A percentile compares a stretch with the other conserved stretches of the same genome.
These are phyloP conservation scores for Daphne laureola DNA, from an alignment of 441 rosid genomes.

Conservation along the genomic window DNA sequence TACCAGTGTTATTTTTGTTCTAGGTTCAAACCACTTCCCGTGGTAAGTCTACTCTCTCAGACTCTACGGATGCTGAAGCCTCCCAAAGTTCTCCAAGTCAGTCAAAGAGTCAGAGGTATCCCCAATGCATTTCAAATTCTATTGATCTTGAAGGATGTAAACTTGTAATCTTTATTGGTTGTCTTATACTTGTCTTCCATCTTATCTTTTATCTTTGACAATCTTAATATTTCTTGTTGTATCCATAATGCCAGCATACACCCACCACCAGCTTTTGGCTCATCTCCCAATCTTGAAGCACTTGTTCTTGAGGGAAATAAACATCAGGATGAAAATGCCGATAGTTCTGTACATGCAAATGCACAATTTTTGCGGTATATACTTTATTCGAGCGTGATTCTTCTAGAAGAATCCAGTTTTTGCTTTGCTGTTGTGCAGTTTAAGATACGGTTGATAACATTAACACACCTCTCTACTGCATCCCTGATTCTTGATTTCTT, in stretches of 20 bases:
- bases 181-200: too few relatives aligned
- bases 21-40: slow-evolving; percentile 61
- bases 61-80: slow-evolving; percentile 23
- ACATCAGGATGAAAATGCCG: slow-evolving; percentile 33
- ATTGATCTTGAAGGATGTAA: neutral
- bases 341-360: slow-evolving; percentile 58
- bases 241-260: slow-evolving; percentile 39
- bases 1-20: slow-evolving; percentile 13
- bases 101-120: slow-evolving; percentile 41
- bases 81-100: slow-evolving; percentile 23
- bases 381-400: slow-evolving; percentile 11
- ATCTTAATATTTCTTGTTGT: neutral
- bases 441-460: too few relatives aligned
- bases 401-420: neutral
- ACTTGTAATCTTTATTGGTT: neutral
- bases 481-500: too few relatives aligned
- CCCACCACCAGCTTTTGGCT: slow-evolving; percentile 76
- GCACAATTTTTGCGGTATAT: slow-evolving; percentile 53
- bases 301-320: slow-evolving; percentile 42
- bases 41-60: slow-evolving; percentile 27
- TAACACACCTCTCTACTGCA: too few relatives aligned
- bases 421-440: too few relatives aligned
- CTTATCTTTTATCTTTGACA: too few relatives aligned
- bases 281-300: slow-evolving; percentile 66
- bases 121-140: slow-evolving; percentile 3